Percentiles rank a stretch among this genome's conserved stretches.
phyloP scores from a whole-genome alignment of 1,284 basidiomycete species.

The Coniferiporia sulphurascens region DNA sequence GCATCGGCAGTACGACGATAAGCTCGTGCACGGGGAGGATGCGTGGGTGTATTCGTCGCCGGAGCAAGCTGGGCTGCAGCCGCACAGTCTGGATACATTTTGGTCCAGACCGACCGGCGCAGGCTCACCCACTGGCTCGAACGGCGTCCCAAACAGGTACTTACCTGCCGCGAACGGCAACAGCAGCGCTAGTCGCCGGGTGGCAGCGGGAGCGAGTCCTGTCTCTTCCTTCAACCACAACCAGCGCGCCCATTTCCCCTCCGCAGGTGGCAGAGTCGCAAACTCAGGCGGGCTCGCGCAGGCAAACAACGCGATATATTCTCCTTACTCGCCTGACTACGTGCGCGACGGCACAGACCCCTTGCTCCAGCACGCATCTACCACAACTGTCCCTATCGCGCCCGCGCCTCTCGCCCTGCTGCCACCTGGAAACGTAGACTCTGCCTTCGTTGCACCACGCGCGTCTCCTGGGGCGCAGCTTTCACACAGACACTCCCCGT shows the following conservation, averaged over 20 bases:
- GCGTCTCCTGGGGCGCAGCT: no score
- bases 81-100: slow-evolving; percentile 12
- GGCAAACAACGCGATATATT: background rate
- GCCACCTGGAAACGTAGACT: slow-evolving; percentile 10
- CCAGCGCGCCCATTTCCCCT: slow-evolving; percentile 1
- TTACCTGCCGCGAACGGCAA: background rate
- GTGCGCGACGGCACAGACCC: slow-evolving; percentile 1
- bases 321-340: slow-evolving; percentile 4
- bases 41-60: slow-evolving; percentile 6
- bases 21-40: background rate
- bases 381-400: slow-evolving; percentile 1
- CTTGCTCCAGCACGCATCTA: slow-evolving; percentile 7
- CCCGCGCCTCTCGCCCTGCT: slow-evolving; percentile 3
- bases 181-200: slow-evolving; percentile 4
- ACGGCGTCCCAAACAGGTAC: slow-evolving; percentile 3
- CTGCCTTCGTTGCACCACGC: background rate
- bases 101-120: slow-evolving; percentile 9
- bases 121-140: slow-evolving; percentile 1
- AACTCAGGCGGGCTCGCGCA: background rate
- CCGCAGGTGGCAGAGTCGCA: background rate
- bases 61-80: background rate
- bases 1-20: background rate
- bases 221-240: slow-evolving; percentile 16
- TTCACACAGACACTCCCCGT: slow-evolving; percentile 27
- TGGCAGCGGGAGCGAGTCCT: slow-evolving; percentile 11